These are phyloP conservation scores for Phytophthora lateralis DNA, from an alignment of 352 stramenopile species.

Conservation along the genomic window DNA sequence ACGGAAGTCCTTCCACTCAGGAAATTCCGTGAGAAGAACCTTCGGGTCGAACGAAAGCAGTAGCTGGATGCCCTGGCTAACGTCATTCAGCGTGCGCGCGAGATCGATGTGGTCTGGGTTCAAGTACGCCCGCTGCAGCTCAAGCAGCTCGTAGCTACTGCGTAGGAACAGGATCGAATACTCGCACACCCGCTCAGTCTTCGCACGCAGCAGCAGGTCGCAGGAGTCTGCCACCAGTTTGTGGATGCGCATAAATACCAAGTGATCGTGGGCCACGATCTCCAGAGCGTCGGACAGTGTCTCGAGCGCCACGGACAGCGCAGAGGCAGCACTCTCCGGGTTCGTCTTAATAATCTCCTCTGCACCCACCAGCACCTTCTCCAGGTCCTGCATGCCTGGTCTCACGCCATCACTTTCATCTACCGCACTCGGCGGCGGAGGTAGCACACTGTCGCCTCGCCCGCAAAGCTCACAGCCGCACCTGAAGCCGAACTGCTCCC, in stretches of 20 bases:
- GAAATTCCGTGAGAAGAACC: slow-evolving; percentile 84
- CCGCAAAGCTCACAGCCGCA: slow-evolving; percentile 71
- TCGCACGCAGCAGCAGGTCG: slow-evolving; percentile 77
- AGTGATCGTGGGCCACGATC: slow-evolving; percentile 83
- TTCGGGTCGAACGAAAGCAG: slow-evolving; percentile 88
- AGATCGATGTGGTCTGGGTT: slow-evolving; percentile 93
- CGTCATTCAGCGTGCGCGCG: slow-evolving; percentile 90
- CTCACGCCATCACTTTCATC: slow-evolving; percentile 23
- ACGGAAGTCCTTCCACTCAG: slow-evolving; percentile 87
- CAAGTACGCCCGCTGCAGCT: slow-evolving; percentile 84
- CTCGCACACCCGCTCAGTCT: slow-evolving; percentile 71
- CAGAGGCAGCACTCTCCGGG: slow-evolving; percentile 44
- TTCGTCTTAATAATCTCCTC: slow-evolving; percentile 70
- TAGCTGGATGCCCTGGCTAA: slow-evolving; percentile 91
- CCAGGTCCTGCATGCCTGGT: slow-evolving; percentile 58
- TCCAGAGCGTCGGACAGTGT: slow-evolving; percentile 83
- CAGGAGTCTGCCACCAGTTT: slow-evolving; percentile 92
- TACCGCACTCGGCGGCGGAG: slow-evolving; percentile 30
- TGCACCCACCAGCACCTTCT: slow-evolving; percentile 61
- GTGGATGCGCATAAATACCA: slow-evolving; percentile 91
- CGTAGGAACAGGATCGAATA: slow-evolving; percentile 89
- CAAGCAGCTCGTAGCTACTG: slow-evolving; percentile 86
- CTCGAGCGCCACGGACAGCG: slow-evolving; percentile 76
- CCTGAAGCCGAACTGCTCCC: slow-evolving; percentile 93
- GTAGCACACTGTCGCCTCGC: slow-evolving; percentile 73